Base-by-base conservation (phyloP, 2,329 filamentous ascomycete species). In the Neoarthrinium moseri region DNA sequence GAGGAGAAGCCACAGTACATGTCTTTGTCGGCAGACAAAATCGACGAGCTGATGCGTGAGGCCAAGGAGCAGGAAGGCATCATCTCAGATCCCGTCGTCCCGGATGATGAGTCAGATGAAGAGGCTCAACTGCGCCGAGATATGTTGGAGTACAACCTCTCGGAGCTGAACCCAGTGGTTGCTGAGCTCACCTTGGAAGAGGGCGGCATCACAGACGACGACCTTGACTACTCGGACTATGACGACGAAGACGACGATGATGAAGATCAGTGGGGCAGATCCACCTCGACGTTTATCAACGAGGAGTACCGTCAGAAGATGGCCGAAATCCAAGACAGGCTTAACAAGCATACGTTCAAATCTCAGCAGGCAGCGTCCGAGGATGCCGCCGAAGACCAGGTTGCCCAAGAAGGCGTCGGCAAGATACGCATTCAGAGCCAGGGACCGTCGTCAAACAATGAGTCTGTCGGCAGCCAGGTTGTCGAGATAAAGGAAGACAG, bases 121-220 rank as follows among this genome's bases (percentile, higher is more conserved):
- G 92, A 96, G 51, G 87, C 90, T 4, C 78, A 78, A 24, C 67
- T 96, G 20, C 84, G 94, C 5, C 81, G 85, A 47, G 85, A 96
- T 59, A 97, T 99, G 91, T 75, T 97, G 6, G 79, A 88, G 51
- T 99, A 97, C 61, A 86, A 89, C 50, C 77, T 96, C 66, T 85
- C 86, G 35, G 92, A 97, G 64, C 85, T 99, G 47, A 90, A 91
- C 4, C 83, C 89, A 29, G 88, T 99, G 3, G 94, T 99, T 13
- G 94, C 94, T 13, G 91, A 97, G 67, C 78, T 99, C 36, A 82
- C 95, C 47, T 67, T 97, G 2, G 89, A 95, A 51, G 85, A 91
- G 49, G 80, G 75, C 20, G 72, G 74, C n/a, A 71, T 72, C 11
- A 75, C 73, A 2, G 69, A 75, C 15, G 75, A 82, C n/a, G 69